Conservation (phyloP, 2,329 filamentous ascomycete genomes). For the Monosporascus sp. region DNA sequence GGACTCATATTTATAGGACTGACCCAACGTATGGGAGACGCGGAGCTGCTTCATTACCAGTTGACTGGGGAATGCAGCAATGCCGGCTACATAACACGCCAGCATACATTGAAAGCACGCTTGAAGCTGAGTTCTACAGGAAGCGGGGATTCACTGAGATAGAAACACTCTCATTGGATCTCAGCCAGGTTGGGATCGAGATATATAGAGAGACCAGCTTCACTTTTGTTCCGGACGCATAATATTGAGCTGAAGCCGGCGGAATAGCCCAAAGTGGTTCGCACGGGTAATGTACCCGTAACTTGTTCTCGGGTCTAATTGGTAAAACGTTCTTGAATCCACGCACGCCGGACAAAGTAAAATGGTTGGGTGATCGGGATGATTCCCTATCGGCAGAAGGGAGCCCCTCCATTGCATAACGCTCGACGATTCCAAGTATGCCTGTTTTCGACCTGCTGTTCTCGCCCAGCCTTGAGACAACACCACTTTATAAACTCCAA, state of each 20-base stretch:
- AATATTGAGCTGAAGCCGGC: neutral
- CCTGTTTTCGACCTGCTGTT: no score
- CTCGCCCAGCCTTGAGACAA: no score
- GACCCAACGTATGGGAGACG: constrained; percentile 13
- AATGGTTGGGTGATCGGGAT: no score
- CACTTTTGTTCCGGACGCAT: neutral
- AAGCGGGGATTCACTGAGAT: constrained; percentile 13
- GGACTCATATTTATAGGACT: constrained; percentile 21
- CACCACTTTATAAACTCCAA: no score
- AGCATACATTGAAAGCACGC: constrained; percentile 21
- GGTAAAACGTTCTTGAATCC: no score
- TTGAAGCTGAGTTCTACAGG: constrained; percentile 17
- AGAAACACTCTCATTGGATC: constrained; percentile 13
- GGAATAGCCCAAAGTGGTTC: neutral
- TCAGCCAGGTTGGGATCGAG: neutral
- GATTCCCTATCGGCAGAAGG: no score
- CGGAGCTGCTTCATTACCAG: constrained; percentile 18
- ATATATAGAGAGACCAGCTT: constrained; percentile 18
- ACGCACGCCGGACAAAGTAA: no score
- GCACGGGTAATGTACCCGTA: no score
- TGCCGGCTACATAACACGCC: constrained; percentile 4
- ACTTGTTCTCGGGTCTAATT: no score
- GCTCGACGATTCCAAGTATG: no score
- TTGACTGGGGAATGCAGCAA: constrained; percentile 18
- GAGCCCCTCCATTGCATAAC: no score